A percentile compares a stretch with the other conserved stretches of the same genome.
phyloP scores from a whole-genome alignment of 2,329 filamentous ascomycete genomes.

The Ascochyta fabae region DNA sequence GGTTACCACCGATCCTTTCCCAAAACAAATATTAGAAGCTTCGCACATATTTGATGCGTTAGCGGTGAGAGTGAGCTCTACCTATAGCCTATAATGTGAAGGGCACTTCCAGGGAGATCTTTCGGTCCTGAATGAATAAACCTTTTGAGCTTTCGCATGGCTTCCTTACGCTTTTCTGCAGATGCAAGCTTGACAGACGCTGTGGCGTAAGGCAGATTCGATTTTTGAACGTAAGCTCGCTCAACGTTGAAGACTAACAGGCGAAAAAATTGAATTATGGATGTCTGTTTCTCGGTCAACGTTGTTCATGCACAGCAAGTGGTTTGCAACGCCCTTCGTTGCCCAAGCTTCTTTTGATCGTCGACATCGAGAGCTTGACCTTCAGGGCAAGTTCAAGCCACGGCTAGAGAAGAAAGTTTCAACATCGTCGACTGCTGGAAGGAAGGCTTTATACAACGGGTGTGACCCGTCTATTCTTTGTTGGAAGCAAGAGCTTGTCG shows the following conservation, averaged over 20 bases:
- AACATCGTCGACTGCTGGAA: background rate
- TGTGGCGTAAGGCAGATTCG: background rate
- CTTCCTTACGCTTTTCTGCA: background rate
- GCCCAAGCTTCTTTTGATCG: background rate
- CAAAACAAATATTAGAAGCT: background rate
- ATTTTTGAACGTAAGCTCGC: too few relatives aligned
- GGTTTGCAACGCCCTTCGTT: background rate
- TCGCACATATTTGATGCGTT: background rate
- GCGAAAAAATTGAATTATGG: background rate
- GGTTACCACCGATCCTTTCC: background rate
- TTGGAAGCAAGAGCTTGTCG: background rate
- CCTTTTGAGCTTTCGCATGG: background rate
- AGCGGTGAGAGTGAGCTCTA: too few relatives aligned
- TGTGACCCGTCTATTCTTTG: background rate
- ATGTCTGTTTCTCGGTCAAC: background rate
- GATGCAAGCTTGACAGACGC: background rate
- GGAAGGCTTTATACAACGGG: background rate
- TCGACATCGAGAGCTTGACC: background rate
- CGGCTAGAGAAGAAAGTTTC: background rate
- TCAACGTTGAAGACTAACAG: background rate
- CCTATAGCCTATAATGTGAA: background rate
- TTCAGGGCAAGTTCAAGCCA: background rate
- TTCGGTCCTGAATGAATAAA: background rate
- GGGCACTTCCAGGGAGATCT: background rate
- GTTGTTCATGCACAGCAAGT: slow-evolving; percentile 2